Percentiles rank a stretch among this genome's conserved stretches.
These are phyloP conservation scores for Phytophthora gonapodyides DNA, from an alignment of 352 stramenopile species.

Conservation along the genomic window DNA sequence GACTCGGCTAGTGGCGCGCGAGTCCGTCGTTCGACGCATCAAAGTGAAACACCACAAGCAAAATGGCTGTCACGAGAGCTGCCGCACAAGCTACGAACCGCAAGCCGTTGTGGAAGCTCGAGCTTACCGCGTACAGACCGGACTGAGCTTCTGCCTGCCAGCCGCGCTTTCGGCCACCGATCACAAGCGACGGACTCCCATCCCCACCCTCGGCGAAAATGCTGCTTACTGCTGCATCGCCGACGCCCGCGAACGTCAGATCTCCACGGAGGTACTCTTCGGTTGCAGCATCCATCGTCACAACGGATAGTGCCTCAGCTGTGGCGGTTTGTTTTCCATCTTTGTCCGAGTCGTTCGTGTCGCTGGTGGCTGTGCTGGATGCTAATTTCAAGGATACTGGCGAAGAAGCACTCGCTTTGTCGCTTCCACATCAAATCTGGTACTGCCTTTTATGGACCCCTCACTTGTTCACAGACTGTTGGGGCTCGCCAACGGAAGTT, in stretches of 20 bases:
- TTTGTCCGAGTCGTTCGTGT: neutral
- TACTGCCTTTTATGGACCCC: neutral
- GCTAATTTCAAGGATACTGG: neutral
- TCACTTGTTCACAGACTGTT: neutral
- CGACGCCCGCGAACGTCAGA: constrained; percentile 12
- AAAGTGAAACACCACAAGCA: constrained; percentile 55
- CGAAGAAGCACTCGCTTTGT: neutral
- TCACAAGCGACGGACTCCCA: constrained; percentile 30
- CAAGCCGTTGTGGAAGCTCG: constrained; percentile 48
- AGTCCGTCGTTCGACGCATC: constrained; percentile 43
- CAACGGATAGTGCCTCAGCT: constrained; percentile 7
- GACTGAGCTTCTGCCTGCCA: constrained; percentile 35
- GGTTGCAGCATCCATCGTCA: constrained; percentile 13
- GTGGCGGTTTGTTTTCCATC: neutral
- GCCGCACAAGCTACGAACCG: constrained; percentile 45
- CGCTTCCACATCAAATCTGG: neutral
- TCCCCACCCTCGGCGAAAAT: constrained; percentile 15
- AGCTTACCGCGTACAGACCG: constrained; percentile 40
- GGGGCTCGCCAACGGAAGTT: neutral
- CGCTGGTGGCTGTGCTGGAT: neutral
- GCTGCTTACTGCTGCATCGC: constrained; percentile 9
- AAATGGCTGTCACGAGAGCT: constrained; percentile 46
- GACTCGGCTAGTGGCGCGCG: constrained; percentile 26
- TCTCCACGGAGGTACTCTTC: constrained; percentile 39
- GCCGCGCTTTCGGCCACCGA: constrained; percentile 46